Percentiles rank a stretch among this genome's conserved stretches.
These are phyloP conservation scores for Botrytis cinerea DNA, from an alignment of 2,329 filamentous ascomycete genomes.

Conservation along the genomic window DNA sequence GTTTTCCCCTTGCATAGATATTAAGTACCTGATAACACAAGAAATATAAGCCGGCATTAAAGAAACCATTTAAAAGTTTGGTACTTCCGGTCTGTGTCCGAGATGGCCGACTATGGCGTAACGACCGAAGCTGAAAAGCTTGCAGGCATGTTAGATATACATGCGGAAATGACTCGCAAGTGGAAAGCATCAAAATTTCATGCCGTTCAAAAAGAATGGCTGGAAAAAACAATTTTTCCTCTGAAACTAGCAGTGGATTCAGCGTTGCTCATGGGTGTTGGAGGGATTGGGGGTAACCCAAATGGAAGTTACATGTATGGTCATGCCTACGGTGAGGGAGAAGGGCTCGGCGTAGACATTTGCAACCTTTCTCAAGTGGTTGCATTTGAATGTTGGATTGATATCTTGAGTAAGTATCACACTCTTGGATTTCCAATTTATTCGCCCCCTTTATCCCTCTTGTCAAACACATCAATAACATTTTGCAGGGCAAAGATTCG, in stretches of 20 bases:
- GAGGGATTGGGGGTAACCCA: background rate
- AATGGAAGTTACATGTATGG: background rate
- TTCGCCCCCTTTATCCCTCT: background rate
- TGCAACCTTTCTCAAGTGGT: background rate
- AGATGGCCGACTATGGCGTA: background rate
- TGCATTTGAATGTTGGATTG: background rate
- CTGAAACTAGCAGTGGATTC: background rate
- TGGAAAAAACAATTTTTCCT: background rate
- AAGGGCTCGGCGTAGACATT: fast-evolving
- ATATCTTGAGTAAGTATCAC: background rate
- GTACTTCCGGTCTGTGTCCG: background rate
- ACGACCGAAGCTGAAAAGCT: background rate
- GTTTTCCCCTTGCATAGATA: background rate
- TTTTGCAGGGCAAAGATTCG: background rate
- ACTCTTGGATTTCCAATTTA: background rate
- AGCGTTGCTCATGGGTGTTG: background rate
- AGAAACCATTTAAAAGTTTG: background rate
- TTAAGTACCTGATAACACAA: background rate
- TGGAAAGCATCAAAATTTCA: background rate
- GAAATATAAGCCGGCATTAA: background rate
- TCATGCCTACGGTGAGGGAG: background rate
- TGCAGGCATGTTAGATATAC: background rate
- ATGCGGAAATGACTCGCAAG: background rate
- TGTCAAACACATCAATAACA: background rate
- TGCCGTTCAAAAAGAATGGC: background rate